Base-by-base conservation (phyloP, 2,329 filamentous ascomycete species). In the Corinectria fuckeliana region DNA sequence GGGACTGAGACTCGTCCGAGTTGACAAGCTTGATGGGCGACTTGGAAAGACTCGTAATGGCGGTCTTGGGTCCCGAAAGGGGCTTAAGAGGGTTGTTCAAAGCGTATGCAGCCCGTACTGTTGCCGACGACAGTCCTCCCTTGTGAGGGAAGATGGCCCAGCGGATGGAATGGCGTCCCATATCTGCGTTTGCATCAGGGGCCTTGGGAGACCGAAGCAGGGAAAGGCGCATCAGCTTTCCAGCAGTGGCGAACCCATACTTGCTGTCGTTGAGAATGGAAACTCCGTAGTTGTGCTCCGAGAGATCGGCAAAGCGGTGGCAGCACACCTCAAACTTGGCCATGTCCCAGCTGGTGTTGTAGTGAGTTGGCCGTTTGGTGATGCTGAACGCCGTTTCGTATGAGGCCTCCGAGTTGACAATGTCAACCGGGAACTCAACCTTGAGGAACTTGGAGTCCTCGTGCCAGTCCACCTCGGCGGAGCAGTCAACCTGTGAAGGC, bases 381-480 rank as follows among this genome's bases (percentile, higher is more conserved):
- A 97, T 87, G 68, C 94, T 94, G 72, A 92, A 98, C 71, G 97
- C 93, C 7, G 92, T 96, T 77, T 99, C 95, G 75, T 99, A 99
- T 11, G 88, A 91, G 28, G 95, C 95, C 77, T 97, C 93, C 0
- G 90, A 96, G 77, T 94, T 97, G 67, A 88, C 86, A 63, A 98
- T 84, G 70, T 96, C 90, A 63, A 97, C 93, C 0, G 95, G 94
- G 78, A 99, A 99, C 75, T 99, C 95, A 50, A 98, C 94, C 82
- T 99, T 99, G 72, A 99, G 85, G 82, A 98, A 98, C 74, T 95
- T 96, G 90, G 95, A 97, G 11, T 88, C 92, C 76, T 99, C 95
- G 67, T 90, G 91, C 95, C 95, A 99, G 73, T 97, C 92, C n/a
- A 98, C 91, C 67, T 96, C 92, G 50, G 89, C 90, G 38, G 87